A percentile compares a stretch with the other conserved stretches of the same genome.
These are phyloP conservation scores for Thalassiosira mediterranea DNA, from an alignment of 352 stramenopile species.

Conservation along the genomic window DNA sequence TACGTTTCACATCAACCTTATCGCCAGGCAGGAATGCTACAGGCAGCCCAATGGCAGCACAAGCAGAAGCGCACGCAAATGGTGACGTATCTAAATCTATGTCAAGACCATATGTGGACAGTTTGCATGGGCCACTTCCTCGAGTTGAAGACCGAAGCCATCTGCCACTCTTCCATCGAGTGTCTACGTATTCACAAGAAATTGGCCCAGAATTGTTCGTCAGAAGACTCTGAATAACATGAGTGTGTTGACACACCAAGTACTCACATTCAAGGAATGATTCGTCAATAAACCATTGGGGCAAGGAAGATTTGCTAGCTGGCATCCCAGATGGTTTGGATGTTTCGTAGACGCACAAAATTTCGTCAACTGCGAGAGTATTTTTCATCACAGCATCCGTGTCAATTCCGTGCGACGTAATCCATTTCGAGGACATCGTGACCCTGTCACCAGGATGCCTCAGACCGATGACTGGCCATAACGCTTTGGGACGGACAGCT, in stretches of 20 bases:
- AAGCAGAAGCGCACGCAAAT: slow-evolving; percentile 88
- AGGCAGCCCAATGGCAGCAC: slow-evolving; percentile 87
- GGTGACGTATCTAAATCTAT: slow-evolving; percentile 93
- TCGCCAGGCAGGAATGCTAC: slow-evolving; percentile 92
- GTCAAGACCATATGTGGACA: slow-evolving; percentile 85
- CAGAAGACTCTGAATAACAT: too few relatives aligned
- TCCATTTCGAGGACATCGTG: slow-evolving; percentile 93
- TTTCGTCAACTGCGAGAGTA: slow-evolving; percentile 89
- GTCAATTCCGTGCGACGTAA: slow-evolving; percentile 76
- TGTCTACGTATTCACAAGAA: too few relatives aligned
- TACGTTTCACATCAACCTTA: slow-evolving; percentile 91
- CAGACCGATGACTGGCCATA: slow-evolving; percentile 97
- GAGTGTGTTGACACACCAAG: background rate
- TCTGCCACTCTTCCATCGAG: slow-evolving; percentile 61
- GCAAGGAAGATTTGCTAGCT: slow-evolving; percentile 38
- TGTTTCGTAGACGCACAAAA: slow-evolving; percentile 84
- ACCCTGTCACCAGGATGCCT: slow-evolving; percentile 93
- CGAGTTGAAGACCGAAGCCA: slow-evolving; percentile 62
- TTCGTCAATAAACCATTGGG: slow-evolving; percentile 80
- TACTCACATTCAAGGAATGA: slow-evolving; percentile 72
- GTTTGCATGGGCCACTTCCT: slow-evolving; percentile 67
- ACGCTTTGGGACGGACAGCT: slow-evolving; percentile 81
- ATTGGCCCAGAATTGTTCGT: too few relatives aligned
- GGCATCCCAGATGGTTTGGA: slow-evolving; percentile 9
- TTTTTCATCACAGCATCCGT: slow-evolving; percentile 85